Evolutionary conservation across 169 alveolate species (phyloP).

Genomic region (Babesia ovis): DNA sequence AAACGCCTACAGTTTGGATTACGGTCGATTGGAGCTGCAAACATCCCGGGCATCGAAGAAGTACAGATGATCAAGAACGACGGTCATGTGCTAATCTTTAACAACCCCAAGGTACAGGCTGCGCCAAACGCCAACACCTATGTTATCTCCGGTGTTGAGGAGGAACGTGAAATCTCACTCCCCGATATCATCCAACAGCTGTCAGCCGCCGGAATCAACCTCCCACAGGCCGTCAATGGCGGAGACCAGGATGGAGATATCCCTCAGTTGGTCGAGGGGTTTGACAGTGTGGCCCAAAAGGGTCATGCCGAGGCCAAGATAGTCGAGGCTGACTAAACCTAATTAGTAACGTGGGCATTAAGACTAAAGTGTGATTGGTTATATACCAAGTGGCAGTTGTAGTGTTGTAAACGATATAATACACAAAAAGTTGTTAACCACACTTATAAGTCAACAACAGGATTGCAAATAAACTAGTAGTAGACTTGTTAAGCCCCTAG

Average conservation of each 20-base stretch:
- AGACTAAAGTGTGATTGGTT: too few species aligned
- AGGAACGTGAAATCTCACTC: slow-evolving; percentile 85
- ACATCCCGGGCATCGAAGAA: slow-evolving; percentile 93
- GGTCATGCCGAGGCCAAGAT: slow-evolving; percentile 11
- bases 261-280: slow-evolving; percentile 82
- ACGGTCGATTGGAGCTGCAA: slow-evolving; percentile 91
- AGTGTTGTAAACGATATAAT: too few species aligned
- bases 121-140: slow-evolving; percentile 92
- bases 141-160: slow-evolving; percentile 90
- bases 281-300: slow-evolving; percentile 69
- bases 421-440: too few species aligned
- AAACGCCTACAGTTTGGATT: slow-evolving; percentile 89
- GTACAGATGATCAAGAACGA: slow-evolving; percentile 93
- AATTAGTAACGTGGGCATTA: too few species aligned
- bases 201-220: slow-evolving; percentile 76
- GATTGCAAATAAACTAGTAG: too few species aligned
- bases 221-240: slow-evolving; percentile 65
- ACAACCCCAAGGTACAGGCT: slow-evolving; percentile 91
- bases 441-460: too few species aligned
- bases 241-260: slow-evolving; percentile 68
- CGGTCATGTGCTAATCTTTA: slow-evolving; percentile 90
- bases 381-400: too few species aligned
- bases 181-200: slow-evolving; percentile 79
- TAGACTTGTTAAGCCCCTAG: too few species aligned
- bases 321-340: slow-evolving; percentile 3